Evolutionary conservation across 2,329 filamentous ascomycete species (phyloP).

Genomic region (Coleophoma eucalyptorum): DNA sequence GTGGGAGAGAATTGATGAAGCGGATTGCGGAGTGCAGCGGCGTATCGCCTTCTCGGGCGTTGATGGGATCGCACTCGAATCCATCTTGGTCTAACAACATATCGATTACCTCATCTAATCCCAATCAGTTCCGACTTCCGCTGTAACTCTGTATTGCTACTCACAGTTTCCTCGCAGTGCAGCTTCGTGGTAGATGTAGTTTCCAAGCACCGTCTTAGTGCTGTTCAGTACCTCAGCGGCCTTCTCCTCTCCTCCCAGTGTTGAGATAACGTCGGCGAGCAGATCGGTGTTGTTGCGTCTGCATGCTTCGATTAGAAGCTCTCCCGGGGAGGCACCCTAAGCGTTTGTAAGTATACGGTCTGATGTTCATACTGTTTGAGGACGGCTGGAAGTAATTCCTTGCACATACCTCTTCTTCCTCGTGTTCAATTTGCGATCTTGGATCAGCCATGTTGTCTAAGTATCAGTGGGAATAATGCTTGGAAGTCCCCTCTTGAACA

Average conservation of each 20-base stretch:
- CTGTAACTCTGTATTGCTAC: constrained; percentile 27
- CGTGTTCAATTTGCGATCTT: constrained; percentile 17
- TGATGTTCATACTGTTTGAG: too few relatives aligned
- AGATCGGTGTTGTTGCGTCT: constrained; percentile 89
- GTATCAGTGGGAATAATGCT: not conserved
- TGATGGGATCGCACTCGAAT: constrained; percentile 79
- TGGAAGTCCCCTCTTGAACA: too few relatives aligned
- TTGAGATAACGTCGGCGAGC: constrained; percentile 68
- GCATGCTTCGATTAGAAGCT: constrained; percentile 88
- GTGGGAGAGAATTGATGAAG: constrained; percentile 67
- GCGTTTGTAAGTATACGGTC: too few relatives aligned
- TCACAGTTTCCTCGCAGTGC: constrained; percentile 81
- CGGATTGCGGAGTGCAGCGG: constrained; percentile 76
- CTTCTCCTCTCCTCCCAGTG: constrained; percentile 49
- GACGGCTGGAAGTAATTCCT: too few relatives aligned
- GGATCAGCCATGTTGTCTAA: constrained; percentile 22
- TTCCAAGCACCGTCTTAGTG: constrained; percentile 80
- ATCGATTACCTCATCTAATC: constrained; percentile 73
- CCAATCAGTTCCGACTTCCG: not conserved
- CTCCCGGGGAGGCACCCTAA: constrained; percentile 79
- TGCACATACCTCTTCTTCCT: constrained; percentile 22
- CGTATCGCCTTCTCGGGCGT: constrained; percentile 69
- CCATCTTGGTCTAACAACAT: constrained; percentile 77
- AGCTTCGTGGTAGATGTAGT: constrained; percentile 85
- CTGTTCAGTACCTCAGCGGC: constrained; percentile 79